Conservation (phyloP, 2,329 filamentous ascomycete species). For the Stylonectria norvegica region DNA sequence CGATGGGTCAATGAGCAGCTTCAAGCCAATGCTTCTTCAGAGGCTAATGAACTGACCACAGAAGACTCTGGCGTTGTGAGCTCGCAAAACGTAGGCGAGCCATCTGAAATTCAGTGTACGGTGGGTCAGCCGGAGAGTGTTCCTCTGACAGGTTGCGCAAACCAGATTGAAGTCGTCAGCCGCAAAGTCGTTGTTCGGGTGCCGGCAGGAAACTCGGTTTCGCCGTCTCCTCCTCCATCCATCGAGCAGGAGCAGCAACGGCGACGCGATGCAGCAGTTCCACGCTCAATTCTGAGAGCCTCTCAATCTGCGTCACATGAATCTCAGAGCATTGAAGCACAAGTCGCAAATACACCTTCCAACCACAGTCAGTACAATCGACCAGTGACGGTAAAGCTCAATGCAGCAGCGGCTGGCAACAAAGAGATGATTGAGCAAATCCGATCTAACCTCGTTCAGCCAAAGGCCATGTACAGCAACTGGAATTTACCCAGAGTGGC, state of each 20-base stretch:
- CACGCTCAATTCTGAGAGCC: conserved; percentile 36
- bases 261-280: conserved; percentile 28
- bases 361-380: conserved; percentile 25
- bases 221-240: conserved; percentile 28
- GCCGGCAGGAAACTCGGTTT: conserved; percentile 20
- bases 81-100: neutral
- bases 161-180: conserved; percentile 9
- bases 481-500: conserved; percentile 23
- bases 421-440: conserved; percentile 28
- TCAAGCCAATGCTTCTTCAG: neutral
- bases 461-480: conserved; percentile 1
- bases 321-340: conserved; percentile 5
- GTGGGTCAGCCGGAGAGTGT: too few relatives aligned
- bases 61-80: neutral
- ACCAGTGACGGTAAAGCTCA: conserved; percentile 13
- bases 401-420: conserved; percentile 5
- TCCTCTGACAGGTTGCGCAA: neutral
- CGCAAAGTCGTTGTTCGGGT: conserved; percentile 35
- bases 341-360: conserved; percentile 4
- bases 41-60: neutral
- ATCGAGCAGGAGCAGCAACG: conserved; percentile 36
- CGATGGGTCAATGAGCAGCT: conserved; percentile 30
- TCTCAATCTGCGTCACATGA: conserved; percentile 9
- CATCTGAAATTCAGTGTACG: neutral
- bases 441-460: conserved; percentile 20